Evolutionary conservation across 306 rosid genomes (phyloP).

Genomic region (Sesbania bispinosa): DNA sequence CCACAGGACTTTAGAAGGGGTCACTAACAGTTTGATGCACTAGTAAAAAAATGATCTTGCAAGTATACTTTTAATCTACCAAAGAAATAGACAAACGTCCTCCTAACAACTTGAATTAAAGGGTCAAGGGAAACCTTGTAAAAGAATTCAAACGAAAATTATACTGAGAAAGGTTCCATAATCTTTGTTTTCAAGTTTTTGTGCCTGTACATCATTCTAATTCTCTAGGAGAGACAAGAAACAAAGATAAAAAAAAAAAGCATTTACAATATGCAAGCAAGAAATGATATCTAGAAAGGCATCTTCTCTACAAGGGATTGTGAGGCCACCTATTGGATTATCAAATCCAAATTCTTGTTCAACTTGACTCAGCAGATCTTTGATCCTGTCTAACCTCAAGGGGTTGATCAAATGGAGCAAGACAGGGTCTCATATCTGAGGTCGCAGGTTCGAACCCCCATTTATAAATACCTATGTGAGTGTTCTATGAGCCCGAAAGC

Average conservation of each 20-base stretch:
- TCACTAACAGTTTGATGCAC: not conserved
- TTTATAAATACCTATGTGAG: no score
- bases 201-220: not conserved
- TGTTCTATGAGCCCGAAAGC: no score
- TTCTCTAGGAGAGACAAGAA: not conserved
- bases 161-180: not conserved
- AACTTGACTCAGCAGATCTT: slow-evolving; percentile 21
- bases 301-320: no score
- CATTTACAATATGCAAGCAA: not conserved
- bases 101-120: slow-evolving; percentile 17
- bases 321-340: no score
- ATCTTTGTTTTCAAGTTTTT: not conserved
- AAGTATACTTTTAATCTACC: no score
- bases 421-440: no score
- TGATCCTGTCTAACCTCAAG: no score
- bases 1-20: not conserved
- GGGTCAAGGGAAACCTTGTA: slow-evolving; percentile 2
- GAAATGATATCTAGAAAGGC: no score
- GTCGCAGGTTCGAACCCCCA: no score
- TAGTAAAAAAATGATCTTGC: not conserved
- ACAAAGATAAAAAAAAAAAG: no score
- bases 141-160: not conserved
- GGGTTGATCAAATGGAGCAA: no score
- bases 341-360: no score
- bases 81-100: not conserved